phyloP scores from a whole-genome alignment of 768 basidiomycete genomes.

The Trichaptum fuscoviolaceum region DNA sequence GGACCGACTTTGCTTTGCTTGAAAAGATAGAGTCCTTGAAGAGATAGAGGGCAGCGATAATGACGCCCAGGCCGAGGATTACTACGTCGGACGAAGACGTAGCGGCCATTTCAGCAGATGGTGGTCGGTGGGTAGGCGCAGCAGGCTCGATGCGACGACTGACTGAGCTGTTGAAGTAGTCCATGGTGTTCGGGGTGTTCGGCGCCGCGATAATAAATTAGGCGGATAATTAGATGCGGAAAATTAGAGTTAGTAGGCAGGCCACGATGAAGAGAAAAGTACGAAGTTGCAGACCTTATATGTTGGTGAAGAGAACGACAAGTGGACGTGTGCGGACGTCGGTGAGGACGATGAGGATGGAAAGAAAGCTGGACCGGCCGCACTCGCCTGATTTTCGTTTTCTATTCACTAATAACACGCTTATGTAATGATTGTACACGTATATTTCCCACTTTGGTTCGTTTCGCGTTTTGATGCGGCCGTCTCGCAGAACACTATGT shows the following conservation, averaged over 20 bases:
- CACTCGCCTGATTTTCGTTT: conserved; percentile 3
- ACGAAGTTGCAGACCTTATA: background rate
- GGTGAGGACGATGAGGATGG: conserved; percentile 3
- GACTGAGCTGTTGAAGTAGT: background rate
- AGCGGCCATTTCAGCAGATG: conserved; percentile 41
- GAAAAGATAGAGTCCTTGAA: conserved; percentile 80
- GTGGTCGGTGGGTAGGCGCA: background rate
- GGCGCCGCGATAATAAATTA: background rate
- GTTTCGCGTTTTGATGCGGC: background rate
- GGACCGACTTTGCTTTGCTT: conserved; percentile 55
- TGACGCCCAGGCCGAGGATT: conserved; percentile 68
- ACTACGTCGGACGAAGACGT: conserved; percentile 65
- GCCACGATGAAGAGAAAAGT: background rate
- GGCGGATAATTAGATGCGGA: background rate
- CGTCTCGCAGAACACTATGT: background rate
- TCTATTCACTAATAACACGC: background rate
- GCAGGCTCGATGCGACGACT: background rate
- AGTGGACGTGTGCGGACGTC: background rate
- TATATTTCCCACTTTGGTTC: background rate
- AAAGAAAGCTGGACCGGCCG: background rate
- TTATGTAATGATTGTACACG: background rate
- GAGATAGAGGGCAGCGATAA: conserved; percentile 73
- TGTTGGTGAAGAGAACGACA: background rate
- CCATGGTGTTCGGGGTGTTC: conserved; percentile 1
- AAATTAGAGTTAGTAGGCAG: background rate